Evolutionary conservation across 129 eudicot genomes (phyloP).

Genomic region (Kitagawia praeruptora): DNA sequence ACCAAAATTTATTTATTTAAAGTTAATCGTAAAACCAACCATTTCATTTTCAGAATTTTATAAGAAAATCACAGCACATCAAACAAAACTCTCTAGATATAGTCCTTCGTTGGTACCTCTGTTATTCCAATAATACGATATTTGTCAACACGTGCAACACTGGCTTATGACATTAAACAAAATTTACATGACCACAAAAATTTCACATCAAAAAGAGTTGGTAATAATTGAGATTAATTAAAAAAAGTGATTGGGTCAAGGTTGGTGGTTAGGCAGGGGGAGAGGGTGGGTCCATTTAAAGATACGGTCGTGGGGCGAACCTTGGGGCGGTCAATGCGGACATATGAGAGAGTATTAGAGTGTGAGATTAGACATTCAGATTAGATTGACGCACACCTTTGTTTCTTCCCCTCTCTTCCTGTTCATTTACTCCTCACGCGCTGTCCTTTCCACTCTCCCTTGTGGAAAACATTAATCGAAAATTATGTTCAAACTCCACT

Average conservation of each 20-base stretch:
- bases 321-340: conserved; percentile 40
- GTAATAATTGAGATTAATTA: neutral
- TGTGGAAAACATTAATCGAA: no score
- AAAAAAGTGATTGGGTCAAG: neutral
- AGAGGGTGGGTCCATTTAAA: neutral
- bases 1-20: no score
- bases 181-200: neutral
- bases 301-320: conserved; percentile 40
- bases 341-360: neutral
- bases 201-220: neutral
- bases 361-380: neutral
- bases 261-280: neutral
- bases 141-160: neutral
- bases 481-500: no score
- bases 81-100: no score
- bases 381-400: conserved; percentile 1
- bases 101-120: no score
- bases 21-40: no score
- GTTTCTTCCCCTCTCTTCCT: neutral
- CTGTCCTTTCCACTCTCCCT: neutral
- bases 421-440: neutral
- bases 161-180: neutral
- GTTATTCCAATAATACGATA: no score
- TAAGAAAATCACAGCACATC: no score
- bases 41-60: no score